Percentiles rank a stretch among this genome's conserved stretches.
Conservation (phyloP, 805 yeast species). For the Candida xiaguanensis region DNA sequence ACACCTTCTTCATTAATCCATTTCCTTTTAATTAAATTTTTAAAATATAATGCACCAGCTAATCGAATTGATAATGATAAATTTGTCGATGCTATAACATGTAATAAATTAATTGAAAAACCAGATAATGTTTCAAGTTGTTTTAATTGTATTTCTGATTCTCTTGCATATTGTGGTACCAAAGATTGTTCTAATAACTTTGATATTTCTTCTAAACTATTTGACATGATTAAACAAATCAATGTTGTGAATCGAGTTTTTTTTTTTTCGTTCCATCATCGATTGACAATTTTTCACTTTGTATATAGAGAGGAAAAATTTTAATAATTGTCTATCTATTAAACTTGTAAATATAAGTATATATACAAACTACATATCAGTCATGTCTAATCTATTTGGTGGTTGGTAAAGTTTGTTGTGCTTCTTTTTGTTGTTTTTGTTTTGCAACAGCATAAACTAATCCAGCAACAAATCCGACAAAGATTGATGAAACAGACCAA, state of each 20-base stretch:
- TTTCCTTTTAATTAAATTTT: conserved; percentile 75
- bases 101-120: conserved; percentile 71
- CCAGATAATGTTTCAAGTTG: conserved; percentile 64
- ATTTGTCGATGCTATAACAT: conserved; percentile 65
- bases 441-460: conserved; percentile 93
- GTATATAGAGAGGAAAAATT: neutral
- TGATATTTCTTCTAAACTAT: conserved; percentile 48
- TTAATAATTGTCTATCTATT: too few species aligned
- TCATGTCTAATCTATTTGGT: conserved; percentile 12
- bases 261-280: neutral
- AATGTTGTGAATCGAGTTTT: neutral
- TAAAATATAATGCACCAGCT: conserved; percentile 89
- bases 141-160: conserved; percentile 63
- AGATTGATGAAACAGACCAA: conserved; percentile 84
- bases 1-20: conserved; percentile 92
- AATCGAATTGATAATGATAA: conserved; percentile 58
- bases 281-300: neutral
- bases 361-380: neutral
- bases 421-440: conserved; percentile 71
- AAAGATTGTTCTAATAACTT: conserved; percentile 60
- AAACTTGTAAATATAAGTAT: neutral
- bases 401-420: conserved; percentile 30
- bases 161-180: conserved; percentile 58
- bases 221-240: conserved; percentile 13
- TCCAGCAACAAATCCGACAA: conserved; percentile 94